Percentiles rank a stretch among this genome's conserved stretches.
Conservation (phyloP, 2,329 filamentous ascomycete genomes). For the Chaetomium globosum region DNA sequence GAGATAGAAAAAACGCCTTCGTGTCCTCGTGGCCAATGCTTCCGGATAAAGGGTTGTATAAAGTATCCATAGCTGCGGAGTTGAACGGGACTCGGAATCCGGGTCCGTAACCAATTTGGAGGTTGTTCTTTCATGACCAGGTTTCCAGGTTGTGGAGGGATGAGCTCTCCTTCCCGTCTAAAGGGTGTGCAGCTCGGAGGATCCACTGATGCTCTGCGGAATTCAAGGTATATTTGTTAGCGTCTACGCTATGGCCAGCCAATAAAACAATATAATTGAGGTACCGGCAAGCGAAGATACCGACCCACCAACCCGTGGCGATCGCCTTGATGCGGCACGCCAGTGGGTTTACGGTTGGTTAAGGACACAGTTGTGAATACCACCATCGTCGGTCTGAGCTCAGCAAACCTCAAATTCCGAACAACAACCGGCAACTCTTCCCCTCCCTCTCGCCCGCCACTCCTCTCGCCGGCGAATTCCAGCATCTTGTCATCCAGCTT, state of each 20-base stretch:
- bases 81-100: constrained; percentile 1
- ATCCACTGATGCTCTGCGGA: neutral
- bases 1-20: neutral
- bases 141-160: constrained; percentile 9
- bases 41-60: neutral
- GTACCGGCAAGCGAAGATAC: constrained; percentile 17
- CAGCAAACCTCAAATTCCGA: constrained; percentile 31
- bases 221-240: constrained; percentile 14
- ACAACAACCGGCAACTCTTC: constrained; percentile 10
- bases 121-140: neutral
- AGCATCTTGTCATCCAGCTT: constrained; percentile 16
- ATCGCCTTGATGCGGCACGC: constrained; percentile 26
- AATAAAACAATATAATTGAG: neutral
- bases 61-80: neutral
- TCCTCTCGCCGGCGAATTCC: constrained; percentile 14
- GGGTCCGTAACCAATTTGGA: constrained; percentile 2
- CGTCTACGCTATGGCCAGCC: neutral
- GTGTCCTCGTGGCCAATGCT: neutral
- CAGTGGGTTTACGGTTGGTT: constrained; percentile 30
- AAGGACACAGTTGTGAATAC: constrained; percentile 39
- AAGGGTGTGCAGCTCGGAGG: neutral
- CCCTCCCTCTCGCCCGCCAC: constrained; percentile 4
- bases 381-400: constrained; percentile 28
- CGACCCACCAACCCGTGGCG: constrained; percentile 26
- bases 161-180: constrained; percentile 11